Percentiles rank a stretch among this genome's conserved stretches.
These are phyloP conservation scores for Amborella trichopoda DNA, from an alignment of 164 flowering plant genomes.

Conservation along the genomic window DNA sequence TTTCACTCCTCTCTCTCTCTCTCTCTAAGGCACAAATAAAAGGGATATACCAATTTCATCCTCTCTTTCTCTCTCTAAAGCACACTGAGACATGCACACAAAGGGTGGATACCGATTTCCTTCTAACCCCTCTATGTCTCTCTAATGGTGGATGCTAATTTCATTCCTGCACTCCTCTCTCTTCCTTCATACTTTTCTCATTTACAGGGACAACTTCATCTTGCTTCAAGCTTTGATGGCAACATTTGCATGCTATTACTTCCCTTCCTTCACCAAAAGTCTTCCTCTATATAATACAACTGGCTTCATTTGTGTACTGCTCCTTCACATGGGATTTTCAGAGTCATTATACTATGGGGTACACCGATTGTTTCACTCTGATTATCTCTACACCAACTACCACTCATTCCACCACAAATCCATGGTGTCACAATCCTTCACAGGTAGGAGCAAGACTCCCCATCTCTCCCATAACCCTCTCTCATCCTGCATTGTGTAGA, in stretches of 20 bases:
- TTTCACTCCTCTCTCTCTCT: too few species aligned
- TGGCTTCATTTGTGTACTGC: slow-evolving; percentile 31
- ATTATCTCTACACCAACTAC: slow-evolving; percentile 32
- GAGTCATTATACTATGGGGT: slow-evolving; percentile 70
- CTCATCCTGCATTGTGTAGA: too few species aligned
- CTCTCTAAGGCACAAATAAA: too few species aligned
- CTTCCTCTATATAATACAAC: slow-evolving; percentile 50
- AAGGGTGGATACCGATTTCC: too few species aligned
- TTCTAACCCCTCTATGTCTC: too few species aligned
- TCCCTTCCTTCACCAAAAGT: slow-evolving; percentile 23
- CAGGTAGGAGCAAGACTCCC: too few species aligned
- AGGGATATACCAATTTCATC: too few species aligned
- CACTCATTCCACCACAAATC: slow-evolving; percentile 80
- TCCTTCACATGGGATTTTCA: slow-evolving; percentile 53
- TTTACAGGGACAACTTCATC: slow-evolving; percentile 71
- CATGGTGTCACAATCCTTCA: slow-evolving; percentile 39
- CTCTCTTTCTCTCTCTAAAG: too few species aligned
- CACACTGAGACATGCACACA: too few species aligned
- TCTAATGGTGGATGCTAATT: too few species aligned
- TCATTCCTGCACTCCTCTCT: too few species aligned
- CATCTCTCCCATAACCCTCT: too few species aligned
- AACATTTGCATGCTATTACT: slow-evolving; percentile 27
- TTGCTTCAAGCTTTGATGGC: slow-evolving; percentile 56
- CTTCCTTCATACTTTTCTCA: background rate
- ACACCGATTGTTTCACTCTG: slow-evolving; percentile 41